phyloP scores from a whole-genome alignment of 2,329 filamentous ascomycete species.

The Colletotrichum sp. region DNA sequence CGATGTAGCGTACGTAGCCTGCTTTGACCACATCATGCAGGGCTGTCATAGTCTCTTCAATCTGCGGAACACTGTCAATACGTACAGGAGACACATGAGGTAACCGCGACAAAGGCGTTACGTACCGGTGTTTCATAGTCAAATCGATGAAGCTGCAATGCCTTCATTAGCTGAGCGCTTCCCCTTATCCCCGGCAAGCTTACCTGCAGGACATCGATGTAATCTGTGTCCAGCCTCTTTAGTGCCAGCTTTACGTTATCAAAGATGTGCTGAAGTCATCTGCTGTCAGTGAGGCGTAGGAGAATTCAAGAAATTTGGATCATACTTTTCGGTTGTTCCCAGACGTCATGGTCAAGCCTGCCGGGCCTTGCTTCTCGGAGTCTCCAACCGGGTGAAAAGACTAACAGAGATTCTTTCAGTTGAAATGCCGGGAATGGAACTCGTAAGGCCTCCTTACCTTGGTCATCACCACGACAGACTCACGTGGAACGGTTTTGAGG shows the following conservation, averaged over 20 bases:
- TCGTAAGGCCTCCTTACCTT: background rate
- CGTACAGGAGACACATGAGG: accelerated
- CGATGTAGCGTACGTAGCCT: background rate
- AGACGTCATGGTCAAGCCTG: background rate
- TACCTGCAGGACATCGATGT: background rate
- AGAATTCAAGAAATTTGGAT: background rate
- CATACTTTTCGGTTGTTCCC: background rate
- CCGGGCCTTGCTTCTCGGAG: background rate
- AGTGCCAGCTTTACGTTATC: background rate
- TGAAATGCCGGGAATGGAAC: background rate
- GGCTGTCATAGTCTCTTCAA: background rate
- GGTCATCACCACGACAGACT: background rate
- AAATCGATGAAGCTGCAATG: background rate
- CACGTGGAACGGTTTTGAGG: background rate
- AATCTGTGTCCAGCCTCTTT: background rate
- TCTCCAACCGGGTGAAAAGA: background rate
- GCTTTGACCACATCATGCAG: background rate
- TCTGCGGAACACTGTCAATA: background rate
- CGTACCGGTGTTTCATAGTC: background rate
- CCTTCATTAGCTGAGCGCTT: background rate
- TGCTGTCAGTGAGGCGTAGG: background rate
- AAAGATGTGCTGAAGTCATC: background rate
- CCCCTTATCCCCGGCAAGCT: background rate
- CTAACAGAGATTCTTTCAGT: background rate
- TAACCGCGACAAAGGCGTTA: background rate